A percentile compares a stretch with the other conserved stretches of the same genome.
phyloP scores from a whole-genome alignment of 169 alveolate species.

The Babesia caballi region DNA sequence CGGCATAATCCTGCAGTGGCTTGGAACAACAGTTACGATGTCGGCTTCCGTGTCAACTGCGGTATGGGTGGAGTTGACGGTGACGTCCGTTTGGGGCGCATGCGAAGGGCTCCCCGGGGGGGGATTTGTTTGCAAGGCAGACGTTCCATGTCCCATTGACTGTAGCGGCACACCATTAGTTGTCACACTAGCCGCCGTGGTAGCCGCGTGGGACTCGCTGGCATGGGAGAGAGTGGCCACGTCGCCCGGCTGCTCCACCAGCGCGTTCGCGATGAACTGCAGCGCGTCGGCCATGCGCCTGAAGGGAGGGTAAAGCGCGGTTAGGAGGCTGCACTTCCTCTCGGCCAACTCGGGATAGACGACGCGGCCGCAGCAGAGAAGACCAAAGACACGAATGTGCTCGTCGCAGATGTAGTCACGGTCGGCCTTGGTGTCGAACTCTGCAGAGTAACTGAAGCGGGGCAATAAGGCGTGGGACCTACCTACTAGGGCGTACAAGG shows the following conservation, averaged over 20 bases:
- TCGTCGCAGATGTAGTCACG: slow-evolving; percentile 37
- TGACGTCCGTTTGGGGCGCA: background rate
- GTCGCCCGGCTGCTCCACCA: slow-evolving; percentile 24
- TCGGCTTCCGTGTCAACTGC: background rate
- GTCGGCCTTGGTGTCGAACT: slow-evolving; percentile 42
- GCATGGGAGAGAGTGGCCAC: background rate
- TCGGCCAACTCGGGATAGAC: slow-evolving; percentile 65
- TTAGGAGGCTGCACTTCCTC: slow-evolving; percentile 35
- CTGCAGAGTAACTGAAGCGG: background rate
- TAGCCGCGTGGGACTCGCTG: background rate
- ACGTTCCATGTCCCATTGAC: background rate
- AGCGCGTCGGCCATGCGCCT: slow-evolving; percentile 50
- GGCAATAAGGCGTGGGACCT: background rate
- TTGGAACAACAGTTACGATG: background rate
- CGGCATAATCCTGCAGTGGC: slow-evolving; percentile 47
- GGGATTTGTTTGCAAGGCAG: background rate
- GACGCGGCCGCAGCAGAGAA: slow-evolving; percentile 50
- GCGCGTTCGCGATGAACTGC: slow-evolving; percentile 53
- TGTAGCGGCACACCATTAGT: background rate
- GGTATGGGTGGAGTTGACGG: background rate
- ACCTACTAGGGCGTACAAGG: slow-evolving; percentile 63
- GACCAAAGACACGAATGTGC: slow-evolving; percentile 49
- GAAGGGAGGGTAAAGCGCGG: slow-evolving; percentile 60
- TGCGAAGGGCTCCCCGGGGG: no score
- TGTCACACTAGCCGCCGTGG: background rate